Percentiles rank a stretch among this genome's conserved stretches.
phyloP scores from a whole-genome alignment of 2,329 filamentous ascomycete genomes.

The Knufia petricola region DNA sequence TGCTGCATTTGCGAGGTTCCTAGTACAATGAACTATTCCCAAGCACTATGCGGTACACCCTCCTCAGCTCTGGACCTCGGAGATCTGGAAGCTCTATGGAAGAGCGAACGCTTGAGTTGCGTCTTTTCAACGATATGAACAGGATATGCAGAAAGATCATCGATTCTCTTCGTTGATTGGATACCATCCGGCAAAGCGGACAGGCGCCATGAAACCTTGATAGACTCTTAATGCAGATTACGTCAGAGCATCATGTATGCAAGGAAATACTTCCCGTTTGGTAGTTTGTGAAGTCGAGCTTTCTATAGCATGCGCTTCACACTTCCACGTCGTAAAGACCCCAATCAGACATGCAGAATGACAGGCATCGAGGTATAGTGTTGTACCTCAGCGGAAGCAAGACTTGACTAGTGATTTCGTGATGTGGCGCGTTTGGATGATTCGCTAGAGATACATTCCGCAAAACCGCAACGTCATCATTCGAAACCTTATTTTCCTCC shows the following conservation, averaged over 20 bases:
- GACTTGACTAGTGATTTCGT: background rate
- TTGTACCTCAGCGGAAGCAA: too few relatives aligned
- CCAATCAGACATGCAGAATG: too few relatives aligned
- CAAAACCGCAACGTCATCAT: background rate
- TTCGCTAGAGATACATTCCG: background rate
- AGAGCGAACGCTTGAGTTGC: too few relatives aligned
- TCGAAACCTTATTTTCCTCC: background rate
- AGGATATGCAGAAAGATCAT: too few relatives aligned
- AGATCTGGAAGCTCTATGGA: background rate
- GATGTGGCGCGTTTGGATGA: background rate
- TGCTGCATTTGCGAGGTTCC: background rate
- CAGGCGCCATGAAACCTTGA: background rate
- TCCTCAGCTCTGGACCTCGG: too few relatives aligned
- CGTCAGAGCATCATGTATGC: background rate
- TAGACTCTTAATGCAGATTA: background rate
- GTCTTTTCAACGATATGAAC: too few relatives aligned
- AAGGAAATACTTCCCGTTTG: background rate
- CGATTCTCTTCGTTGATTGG: too few relatives aligned
- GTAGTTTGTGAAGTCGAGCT: too few relatives aligned
- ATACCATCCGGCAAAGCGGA: background rate
- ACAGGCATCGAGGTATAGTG: too few relatives aligned
- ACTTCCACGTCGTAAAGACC: too few relatives aligned
- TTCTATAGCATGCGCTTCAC: too few relatives aligned
- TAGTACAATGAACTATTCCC: background rate
- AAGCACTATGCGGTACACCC: too few relatives aligned